Percentiles rank a stretch among this genome's conserved stretches.
Conservation (phyloP, 2,329 filamentous ascomycete species). For the Sphaceloma murrayae region DNA sequence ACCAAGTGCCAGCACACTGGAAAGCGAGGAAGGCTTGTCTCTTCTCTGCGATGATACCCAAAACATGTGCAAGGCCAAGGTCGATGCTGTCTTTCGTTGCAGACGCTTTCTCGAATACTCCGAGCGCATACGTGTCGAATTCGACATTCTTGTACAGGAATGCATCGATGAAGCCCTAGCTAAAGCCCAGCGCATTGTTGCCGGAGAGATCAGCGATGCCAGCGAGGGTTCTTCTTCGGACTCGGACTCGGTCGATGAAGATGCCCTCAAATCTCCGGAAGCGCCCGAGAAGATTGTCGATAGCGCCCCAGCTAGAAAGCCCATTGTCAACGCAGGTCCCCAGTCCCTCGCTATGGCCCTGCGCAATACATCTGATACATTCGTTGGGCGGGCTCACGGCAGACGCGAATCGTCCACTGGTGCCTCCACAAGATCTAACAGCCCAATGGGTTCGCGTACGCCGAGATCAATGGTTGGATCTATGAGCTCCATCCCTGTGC, state of each 20-base stretch:
- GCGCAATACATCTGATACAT: conserved; percentile 44
- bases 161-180: conserved; percentile 87
- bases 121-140: conserved; percentile 89
- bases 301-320: conserved; percentile 12
- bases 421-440: conserved; percentile 75
- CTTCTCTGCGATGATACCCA: conserved; percentile 86
- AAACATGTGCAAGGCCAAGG: conserved; percentile 71
- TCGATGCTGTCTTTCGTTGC: conserved; percentile 86
- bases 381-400: conserved; percentile 27
- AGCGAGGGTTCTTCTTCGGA: conserved; percentile 30
- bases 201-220: conserved; percentile 75
- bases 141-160: conserved; percentile 84
- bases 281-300: conserved; percentile 22
- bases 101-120: conserved; percentile 91
- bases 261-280: conserved; percentile 19
- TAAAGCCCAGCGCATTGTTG: conserved; percentile 80
- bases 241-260: conserved; percentile 21
- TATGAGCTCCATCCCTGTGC: conserved; percentile 48
- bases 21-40: conserved; percentile 85
- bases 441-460: conserved; percentile 82
- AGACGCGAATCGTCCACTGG: conserved; percentile 52
- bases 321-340: conserved; percentile 35
- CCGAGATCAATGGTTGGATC: conserved; percentile 65
- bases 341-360: conserved; percentile 50
- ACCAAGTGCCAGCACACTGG: conserved; percentile 78